Evolutionary conservation across 2,329 filamentous ascomycete species (phyloP).

Genomic region (Nakataea oryzae): DNA sequence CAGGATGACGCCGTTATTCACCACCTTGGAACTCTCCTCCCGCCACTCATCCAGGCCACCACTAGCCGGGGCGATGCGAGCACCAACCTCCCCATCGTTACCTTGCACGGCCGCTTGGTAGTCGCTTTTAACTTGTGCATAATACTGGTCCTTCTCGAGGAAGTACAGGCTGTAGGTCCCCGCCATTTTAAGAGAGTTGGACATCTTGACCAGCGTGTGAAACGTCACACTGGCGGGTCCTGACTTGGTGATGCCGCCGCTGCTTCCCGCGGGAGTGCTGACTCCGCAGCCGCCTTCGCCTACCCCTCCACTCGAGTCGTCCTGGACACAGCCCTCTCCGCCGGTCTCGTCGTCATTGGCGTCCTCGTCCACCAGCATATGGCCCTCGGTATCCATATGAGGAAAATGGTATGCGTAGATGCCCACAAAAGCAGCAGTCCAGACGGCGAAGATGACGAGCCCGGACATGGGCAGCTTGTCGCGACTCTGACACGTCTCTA

Average conservation of each 20-base stretch:
- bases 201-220: constrained; percentile 40
- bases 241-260: constrained; percentile 17
- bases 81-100: constrained; percentile 13
- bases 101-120: constrained; percentile 18
- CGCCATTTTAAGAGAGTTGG: constrained; percentile 43
- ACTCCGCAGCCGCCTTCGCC: background rate
- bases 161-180: constrained; percentile 44
- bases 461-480: constrained; percentile 57
- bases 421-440: constrained; percentile 54
- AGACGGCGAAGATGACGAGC: constrained; percentile 56
- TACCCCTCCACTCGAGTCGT: background rate
- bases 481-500: constrained; percentile 45
- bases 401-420: constrained; percentile 59
- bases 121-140: constrained; percentile 37
- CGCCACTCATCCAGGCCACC: constrained; percentile 47
- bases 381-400: constrained; percentile 51
- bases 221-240: constrained; percentile 36
- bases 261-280: background rate
- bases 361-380: constrained; percentile 28
- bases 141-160: constrained; percentile 41
- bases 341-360: constrained; percentile 10
- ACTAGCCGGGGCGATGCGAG: constrained; percentile 17
- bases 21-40: constrained; percentile 24
- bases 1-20: constrained; percentile 28
- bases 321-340: background rate